A percentile compares a stretch with the other conserved stretches of the same genome.
Conservation (phyloP, 2,329 filamentous ascomycete species). For the Fusarium keratoplasticum region DNA sequence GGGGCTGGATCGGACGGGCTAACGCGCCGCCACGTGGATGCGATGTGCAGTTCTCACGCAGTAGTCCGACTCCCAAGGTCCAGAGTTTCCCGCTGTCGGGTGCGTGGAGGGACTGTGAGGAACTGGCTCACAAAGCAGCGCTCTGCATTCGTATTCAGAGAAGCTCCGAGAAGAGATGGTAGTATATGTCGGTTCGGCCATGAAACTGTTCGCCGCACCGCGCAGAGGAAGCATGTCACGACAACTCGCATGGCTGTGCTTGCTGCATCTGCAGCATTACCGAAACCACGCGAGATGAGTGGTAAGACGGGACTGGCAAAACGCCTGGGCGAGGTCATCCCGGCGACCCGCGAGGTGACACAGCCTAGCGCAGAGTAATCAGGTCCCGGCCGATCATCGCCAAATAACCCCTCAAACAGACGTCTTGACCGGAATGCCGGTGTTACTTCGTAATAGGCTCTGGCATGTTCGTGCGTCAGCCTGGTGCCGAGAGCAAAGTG, state of each 20-base stretch:
- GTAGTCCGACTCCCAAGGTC: not conserved
- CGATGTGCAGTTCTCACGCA: conserved; percentile 14
- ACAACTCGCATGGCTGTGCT: conserved; percentile 24
- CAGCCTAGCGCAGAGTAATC: conserved; percentile 6
- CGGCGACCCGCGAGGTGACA: conserved; percentile 27
- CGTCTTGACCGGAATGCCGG: conserved; percentile 14
- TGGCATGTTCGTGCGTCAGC: not conserved
- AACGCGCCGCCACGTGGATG: conserved; percentile 41
- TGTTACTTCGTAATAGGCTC: conserved; percentile 2
- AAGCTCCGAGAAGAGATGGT: not conserved
- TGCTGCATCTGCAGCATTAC: conserved; percentile 26
- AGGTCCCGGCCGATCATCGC: conserved; percentile 24
- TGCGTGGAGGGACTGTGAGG: conserved; percentile 2
- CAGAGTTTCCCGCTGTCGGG: not conserved
- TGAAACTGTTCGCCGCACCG: conserved; percentile 7
- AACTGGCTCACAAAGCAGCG: conserved; percentile 13
- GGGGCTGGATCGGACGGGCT: conserved; percentile 21
- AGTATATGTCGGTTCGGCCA: not conserved
- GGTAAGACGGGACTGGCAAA: conserved; percentile 12
- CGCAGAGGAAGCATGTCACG: conserved; percentile 25
- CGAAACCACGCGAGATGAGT: conserved; percentile 30
- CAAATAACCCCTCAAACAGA: conserved; percentile 17
- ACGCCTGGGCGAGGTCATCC: conserved; percentile 7
- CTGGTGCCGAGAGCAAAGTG: not conserved
- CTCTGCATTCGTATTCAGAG: not conserved